Conservation (phyloP, 1,284 basidiomycete species). For the Somion occarium region DNA sequence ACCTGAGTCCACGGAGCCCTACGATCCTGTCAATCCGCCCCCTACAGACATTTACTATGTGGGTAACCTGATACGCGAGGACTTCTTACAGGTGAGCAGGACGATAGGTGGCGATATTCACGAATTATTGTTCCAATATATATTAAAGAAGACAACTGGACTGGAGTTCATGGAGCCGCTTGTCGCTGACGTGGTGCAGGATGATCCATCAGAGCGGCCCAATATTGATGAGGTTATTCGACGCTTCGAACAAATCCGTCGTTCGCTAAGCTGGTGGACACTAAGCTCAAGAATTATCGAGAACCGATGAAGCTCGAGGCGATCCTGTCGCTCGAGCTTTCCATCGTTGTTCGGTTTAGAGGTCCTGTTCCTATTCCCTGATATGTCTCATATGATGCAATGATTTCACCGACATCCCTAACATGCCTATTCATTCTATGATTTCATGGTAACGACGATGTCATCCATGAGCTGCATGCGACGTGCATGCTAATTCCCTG, state of each 20-base stretch:
- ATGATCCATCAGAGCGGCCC: constrained; percentile 9
- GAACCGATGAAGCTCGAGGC: too few relatives aligned
- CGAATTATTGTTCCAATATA: not conserved
- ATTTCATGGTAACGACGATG: too few relatives aligned
- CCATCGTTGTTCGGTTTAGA: too few relatives aligned
- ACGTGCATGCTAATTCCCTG: too few relatives aligned
- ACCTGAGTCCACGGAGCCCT: constrained; percentile 18
- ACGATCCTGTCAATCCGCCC: constrained; percentile 21
- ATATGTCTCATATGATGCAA: too few relatives aligned
- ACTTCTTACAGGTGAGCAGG: constrained; percentile 14
- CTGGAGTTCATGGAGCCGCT: constrained; percentile 13
- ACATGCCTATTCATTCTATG: too few relatives aligned
- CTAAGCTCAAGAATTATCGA: constrained; percentile 8
- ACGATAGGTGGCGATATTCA: not conserved
- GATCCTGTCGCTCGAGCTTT: too few relatives aligned
- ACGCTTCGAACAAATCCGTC: constrained; percentile 4
- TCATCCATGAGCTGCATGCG: too few relatives aligned
- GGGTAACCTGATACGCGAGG: constrained; percentile 27
- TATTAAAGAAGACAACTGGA: constrained; percentile 5
- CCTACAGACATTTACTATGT: constrained; percentile 26
- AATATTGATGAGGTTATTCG: constrained; percentile 10
- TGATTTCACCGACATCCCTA: too few relatives aligned
- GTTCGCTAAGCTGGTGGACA: constrained; percentile 7
- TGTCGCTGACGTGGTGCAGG: constrained; percentile 8
- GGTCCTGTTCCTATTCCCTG: too few relatives aligned